A percentile compares a stretch with the other conserved stretches of the same genome.
Conservation (phyloP, 768 basidiomycete genomes). For the Leccinum variicolor region DNA sequence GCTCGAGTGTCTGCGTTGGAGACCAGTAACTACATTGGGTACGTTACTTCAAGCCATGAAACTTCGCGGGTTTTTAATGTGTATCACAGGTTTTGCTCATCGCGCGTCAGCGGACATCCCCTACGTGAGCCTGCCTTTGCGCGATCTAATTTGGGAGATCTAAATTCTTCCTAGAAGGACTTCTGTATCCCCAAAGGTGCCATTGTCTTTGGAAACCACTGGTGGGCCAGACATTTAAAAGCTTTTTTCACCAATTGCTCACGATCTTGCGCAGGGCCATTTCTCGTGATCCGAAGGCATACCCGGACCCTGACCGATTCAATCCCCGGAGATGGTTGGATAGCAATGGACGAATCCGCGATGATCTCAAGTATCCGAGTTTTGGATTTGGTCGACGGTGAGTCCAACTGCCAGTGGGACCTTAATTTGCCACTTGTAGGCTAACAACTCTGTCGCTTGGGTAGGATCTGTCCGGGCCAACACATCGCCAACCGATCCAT, state of each 20-base stretch:
- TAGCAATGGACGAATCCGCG: conserved; percentile 38
- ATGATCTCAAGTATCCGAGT: conserved; percentile 49
- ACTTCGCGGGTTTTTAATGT: background rate
- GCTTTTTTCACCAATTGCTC: background rate
- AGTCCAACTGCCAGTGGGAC: background rate
- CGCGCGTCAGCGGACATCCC: conserved; percentile 60
- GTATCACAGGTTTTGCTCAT: conserved; percentile 52
- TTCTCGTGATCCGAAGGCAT: conserved; percentile 54
- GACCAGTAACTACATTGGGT: conserved; percentile 37
- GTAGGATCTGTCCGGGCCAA: conserved; percentile 63
- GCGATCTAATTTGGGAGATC: background rate
- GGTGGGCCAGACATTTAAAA: conserved; percentile 16
- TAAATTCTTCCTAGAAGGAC: conserved; percentile 25
- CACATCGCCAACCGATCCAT: conserved; percentile 60
- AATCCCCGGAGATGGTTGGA: conserved; percentile 56
- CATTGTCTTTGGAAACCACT: conserved; percentile 36
- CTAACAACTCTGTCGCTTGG: background rate
- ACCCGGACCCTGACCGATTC: conserved; percentile 58
- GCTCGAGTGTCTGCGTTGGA: conserved; percentile 41
- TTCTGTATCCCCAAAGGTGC: conserved; percentile 36
- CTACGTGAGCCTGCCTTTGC: conserved; percentile 41
- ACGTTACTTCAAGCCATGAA: background rate
- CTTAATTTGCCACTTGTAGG: background rate
- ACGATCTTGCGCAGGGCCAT: conserved; percentile 39
- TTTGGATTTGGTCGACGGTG: conserved; percentile 55